Conservation (phyloP, 352 stramenopile genomes). For the Globisporangium camurandrum region DNA sequence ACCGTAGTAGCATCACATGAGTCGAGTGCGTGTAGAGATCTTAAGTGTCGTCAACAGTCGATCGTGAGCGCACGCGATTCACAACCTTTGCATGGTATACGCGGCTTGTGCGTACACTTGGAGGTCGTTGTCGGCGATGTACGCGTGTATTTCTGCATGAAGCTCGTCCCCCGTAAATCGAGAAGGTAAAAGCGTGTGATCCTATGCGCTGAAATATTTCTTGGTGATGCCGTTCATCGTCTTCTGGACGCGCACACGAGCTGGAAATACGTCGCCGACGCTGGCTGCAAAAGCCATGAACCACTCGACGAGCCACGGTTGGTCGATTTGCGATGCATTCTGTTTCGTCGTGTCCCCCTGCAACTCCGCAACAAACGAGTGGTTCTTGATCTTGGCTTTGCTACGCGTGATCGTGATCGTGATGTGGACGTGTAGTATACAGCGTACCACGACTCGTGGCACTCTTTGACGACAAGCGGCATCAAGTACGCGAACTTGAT, state of each 20-base stretch:
- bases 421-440: not conserved
- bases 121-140: slow-evolving; percentile 7
- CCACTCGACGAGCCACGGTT: not conserved
- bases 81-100: not conserved
- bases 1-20: not conserved
- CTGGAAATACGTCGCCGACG: not conserved
- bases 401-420: not conserved
- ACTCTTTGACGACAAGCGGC: not conserved
- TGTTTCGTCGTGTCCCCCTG: not conserved
- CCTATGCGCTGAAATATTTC: not conserved
- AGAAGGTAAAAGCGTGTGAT: slow-evolving; percentile 5
- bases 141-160: slow-evolving; percentile 11
- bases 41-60: not conserved
- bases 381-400: not conserved
- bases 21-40: not conserved
- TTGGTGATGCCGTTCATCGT: not conserved
- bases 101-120: slow-evolving; percentile 2
- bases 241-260: not conserved
- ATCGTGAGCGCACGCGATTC: not conserved
- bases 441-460: not conserved
- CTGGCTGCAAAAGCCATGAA: not conserved
- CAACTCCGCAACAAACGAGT: not conserved
- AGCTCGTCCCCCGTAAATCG: slow-evolving; percentile 11
- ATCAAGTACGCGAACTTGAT: not conserved
- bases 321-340: not conserved